A percentile compares a stretch with the other conserved stretches of the same genome.
phyloP scores from a whole-genome alignment of 805 yeast genomes.

The Starmerella davenportii region DNA sequence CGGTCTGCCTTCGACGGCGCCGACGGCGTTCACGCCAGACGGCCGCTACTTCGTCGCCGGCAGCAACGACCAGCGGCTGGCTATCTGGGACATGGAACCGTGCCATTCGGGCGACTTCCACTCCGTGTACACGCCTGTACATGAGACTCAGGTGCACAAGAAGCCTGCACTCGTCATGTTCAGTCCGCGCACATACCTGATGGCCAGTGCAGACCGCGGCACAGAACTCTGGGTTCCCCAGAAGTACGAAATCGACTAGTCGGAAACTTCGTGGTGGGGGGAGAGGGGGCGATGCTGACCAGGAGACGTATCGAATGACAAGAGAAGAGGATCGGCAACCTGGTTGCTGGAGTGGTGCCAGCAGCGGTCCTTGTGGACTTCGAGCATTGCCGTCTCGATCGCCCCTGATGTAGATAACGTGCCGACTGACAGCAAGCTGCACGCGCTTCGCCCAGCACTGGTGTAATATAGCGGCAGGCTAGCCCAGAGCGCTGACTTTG shows the following conservation, averaged over 20 bases:
- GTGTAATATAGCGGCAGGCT: no score
- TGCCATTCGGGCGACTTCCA: constrained; percentile 6
- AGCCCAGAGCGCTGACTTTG: no score
- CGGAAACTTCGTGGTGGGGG: not conserved
- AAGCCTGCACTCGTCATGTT: constrained; percentile 22
- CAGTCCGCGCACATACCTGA: constrained; percentile 41
- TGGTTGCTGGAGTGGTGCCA: no score
- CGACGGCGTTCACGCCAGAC: constrained; percentile 48
- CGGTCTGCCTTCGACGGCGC: constrained; percentile 27
- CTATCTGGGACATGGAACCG: constrained; percentile 32
- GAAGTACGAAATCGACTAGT: not conserved
- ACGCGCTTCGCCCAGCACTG: no score
- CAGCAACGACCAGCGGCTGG: constrained; percentile 34
- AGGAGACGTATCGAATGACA: no score
- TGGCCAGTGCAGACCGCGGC: constrained; percentile 49
- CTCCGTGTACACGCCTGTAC: constrained; percentile 15
- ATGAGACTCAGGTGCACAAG: constrained; percentile 12
- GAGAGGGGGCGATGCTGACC: not conserved
- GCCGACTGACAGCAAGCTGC: no score
- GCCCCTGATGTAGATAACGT: no score
- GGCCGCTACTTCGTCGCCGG: constrained; percentile 46
- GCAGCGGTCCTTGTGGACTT: no score
- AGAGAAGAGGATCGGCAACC: no score
- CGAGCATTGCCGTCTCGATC: no score
- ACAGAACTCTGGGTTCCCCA: constrained; percentile 28